Base-by-base conservation (phyloP, 306 rosid genomes). In the Glycine latifolia region DNA sequence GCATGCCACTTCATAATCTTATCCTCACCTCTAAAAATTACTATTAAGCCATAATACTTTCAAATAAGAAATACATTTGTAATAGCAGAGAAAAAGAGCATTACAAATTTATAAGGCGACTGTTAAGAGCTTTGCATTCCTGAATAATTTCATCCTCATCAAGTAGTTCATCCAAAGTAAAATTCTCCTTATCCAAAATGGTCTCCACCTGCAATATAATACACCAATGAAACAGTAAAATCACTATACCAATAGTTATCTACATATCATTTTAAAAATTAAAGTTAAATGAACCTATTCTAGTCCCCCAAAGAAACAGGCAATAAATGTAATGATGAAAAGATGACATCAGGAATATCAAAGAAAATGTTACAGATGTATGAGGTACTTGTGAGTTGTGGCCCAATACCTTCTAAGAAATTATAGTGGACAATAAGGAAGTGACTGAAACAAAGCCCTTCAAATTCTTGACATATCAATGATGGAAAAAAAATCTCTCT, bases 71-170 rank as follows among this genome's bases (percentile, higher is more conserved):
- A 68, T 39, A 66, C 43, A 69, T 53, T 9, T 14, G 7, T 17
- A n/a, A 82, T 11, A 17, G 39, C 8, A 56, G 17, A 54, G 81
- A 62, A 70, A 78, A 79, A 73, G 84, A 78, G 82, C 78, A 82
- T 96, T 96, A 96, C 99, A 92, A 96, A 87, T 92, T 92, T 86
- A 96, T 93, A 81, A 96, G 99, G 85, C 99, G 98, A 13, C 97
- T 79, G 69, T 96, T 96, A 69, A 91, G 96, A 76, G 97, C 93
- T 91, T 96, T 96, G 97, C 99, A 96, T 81, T 96, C 99, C 84
- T 96, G 99, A 82, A 96, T 96, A 61, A 92, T 93, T 86, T 96
- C 99, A 81, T 96, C 99, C 85, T 96, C 99, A 43, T 96, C 99
- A 74, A 96, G 95, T 79, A 96, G 91, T 71, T 96, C 99, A 75